Conservation (phyloP, 2,329 filamentous ascomycete genomes). For the Aspergillus persii region DNA sequence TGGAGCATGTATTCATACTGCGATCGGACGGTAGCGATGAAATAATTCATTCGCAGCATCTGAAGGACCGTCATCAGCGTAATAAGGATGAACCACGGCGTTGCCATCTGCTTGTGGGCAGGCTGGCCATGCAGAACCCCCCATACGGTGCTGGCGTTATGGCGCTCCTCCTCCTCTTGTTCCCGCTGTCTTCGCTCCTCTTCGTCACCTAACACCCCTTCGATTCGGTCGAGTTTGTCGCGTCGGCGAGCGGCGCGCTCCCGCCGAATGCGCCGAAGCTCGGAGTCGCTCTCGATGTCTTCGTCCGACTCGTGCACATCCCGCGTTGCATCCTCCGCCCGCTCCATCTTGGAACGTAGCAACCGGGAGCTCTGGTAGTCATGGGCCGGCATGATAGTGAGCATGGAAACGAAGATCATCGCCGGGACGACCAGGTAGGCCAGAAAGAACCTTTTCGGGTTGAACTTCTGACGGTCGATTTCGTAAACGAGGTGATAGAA, state of each 20-base stretch:
- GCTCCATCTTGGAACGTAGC: slow-evolving; percentile 67
- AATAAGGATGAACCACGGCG: slow-evolving; percentile 85
- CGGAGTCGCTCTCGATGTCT: slow-evolving; percentile 50
- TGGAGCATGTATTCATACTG: slow-evolving; percentile 79
- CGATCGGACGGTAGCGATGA: slow-evolving; percentile 78
- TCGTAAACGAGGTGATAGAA: slow-evolving; percentile 72
- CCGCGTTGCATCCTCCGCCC: slow-evolving; percentile 34
- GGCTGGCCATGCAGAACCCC: slow-evolving; percentile 74
- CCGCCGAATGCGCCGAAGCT: slow-evolving; percentile 48
- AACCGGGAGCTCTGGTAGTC: slow-evolving; percentile 79
- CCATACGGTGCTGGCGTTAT: slow-evolving; percentile 74
- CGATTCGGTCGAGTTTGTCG: slow-evolving; percentile 65
- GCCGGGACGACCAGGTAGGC: slow-evolving; percentile 68
- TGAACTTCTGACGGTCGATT: slow-evolving; percentile 40
- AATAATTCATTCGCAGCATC: slow-evolving; percentile 86
- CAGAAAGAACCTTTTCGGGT: slow-evolving; percentile 66
- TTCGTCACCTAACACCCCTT: slow-evolving; percentile 66
- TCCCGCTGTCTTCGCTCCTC: slow-evolving; percentile 60
- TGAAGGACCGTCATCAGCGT: slow-evolving; percentile 75
- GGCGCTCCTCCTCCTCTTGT: slow-evolving; percentile 63
- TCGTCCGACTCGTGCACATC: slow-evolving; percentile 48
- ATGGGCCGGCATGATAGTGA: slow-evolving; percentile 66
- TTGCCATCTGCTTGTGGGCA: slow-evolving; percentile 68
- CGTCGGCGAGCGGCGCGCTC: slow-evolving; percentile 61
- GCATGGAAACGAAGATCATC: slow-evolving; percentile 62